Conservation (phyloP, 768 basidiomycete genomes). For the Zangia roseola region DNA sequence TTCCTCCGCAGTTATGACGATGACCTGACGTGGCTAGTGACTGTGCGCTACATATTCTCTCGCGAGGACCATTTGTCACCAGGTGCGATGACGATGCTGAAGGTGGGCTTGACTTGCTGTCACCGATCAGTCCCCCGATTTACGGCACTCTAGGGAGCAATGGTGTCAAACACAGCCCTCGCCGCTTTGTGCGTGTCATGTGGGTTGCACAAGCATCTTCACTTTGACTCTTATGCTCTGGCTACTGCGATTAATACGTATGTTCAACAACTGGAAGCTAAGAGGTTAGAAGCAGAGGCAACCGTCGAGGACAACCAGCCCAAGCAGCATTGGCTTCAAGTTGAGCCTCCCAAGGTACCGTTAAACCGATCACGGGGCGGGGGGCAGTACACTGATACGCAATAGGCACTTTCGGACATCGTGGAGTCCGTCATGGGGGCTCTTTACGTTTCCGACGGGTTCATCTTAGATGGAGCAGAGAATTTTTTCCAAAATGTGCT, state of each 20-base stretch:
- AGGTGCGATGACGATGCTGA: constrained; percentile 76
- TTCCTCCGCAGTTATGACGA: neutral
- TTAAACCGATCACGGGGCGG: neutral
- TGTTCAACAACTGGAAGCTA: constrained; percentile 43
- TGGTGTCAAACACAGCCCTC: constrained; percentile 81
- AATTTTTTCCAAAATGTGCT: constrained; percentile 65
- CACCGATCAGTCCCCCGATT: neutral
- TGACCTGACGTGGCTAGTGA: constrained; percentile 47
- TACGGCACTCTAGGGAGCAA: constrained; percentile 56
- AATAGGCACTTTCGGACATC: constrained; percentile 72
- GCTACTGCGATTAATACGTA: constrained; percentile 54
- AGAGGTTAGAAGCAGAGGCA: constrained; percentile 50
- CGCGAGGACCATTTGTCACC: constrained; percentile 64
- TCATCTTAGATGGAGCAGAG: constrained; percentile 58
- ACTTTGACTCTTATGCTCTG: constrained; percentile 55
- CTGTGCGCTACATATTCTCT: constrained; percentile 67
- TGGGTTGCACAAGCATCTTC: constrained; percentile 61
- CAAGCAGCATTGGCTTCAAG: constrained; percentile 76
- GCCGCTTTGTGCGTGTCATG: constrained; percentile 73
- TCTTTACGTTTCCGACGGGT: constrained; percentile 73
- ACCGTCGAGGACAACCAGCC: constrained; percentile 48
- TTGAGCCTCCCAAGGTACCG: constrained; percentile 74
- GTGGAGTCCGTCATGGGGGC: constrained; percentile 81
- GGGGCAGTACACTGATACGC: constrained; percentile 3
- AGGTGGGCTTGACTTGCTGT: constrained; percentile 41